Percentiles rank a stretch among this genome's conserved stretches.
These are phyloP conservation scores for Phytophthora syringae DNA, from an alignment of 352 stramenopile species.

Conservation along the genomic window DNA sequence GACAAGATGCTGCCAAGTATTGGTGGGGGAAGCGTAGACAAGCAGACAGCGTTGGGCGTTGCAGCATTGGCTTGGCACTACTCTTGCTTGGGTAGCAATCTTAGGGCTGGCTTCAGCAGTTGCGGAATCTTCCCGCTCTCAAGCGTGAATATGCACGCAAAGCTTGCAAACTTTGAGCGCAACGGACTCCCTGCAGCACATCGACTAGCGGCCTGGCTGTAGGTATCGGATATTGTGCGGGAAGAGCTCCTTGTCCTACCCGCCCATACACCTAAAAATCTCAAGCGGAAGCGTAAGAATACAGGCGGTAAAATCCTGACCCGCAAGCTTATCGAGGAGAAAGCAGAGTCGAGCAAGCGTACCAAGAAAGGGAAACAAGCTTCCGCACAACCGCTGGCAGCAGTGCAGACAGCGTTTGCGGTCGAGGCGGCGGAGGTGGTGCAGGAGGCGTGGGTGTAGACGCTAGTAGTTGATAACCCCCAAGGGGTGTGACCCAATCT, in stretches of 20 bases:
- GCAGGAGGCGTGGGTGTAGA: no score
- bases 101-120: not conserved
- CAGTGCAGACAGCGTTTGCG: no score
- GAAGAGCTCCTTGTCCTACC: not conserved
- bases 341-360: no score
- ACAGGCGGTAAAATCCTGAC: no score
- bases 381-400: no score
- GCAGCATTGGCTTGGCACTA: constrained; percentile 1
- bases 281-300: no score
- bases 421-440: no score
- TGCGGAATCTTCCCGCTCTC: constrained; percentile 3
- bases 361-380: no score
- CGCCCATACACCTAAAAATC: not conserved
- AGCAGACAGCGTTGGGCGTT: not conserved
- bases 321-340: no score
- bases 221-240: not conserved
- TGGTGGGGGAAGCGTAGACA: not conserved
- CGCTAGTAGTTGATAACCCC: no score
- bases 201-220: not conserved
- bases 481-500: no score
- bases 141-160: constrained; percentile 1
- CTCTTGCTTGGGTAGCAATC: not conserved
- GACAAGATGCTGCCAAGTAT: not conserved
- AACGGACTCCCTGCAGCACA: not conserved
- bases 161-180: not conserved